Evolutionary conservation across 1,284 basidiomycete genomes (phyloP).

Genomic region (Boletus mariae): DNA sequence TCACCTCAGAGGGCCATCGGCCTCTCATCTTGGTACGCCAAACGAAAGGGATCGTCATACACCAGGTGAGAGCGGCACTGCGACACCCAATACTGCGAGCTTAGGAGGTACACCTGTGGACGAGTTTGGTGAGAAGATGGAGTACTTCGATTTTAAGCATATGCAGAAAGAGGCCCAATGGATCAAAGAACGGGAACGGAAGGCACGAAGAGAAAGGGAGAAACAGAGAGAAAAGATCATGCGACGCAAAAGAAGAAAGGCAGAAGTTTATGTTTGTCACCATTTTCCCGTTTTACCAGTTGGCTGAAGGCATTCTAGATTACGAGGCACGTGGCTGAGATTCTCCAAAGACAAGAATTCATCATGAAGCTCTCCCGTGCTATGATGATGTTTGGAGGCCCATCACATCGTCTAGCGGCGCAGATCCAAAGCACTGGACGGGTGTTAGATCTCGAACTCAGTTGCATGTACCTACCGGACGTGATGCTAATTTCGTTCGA

Average conservation of each 20-base stretch:
- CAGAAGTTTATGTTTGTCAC: conserved; percentile 68
- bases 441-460: conserved; percentile 82
- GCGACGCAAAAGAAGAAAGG: conserved; percentile 67
- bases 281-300: neutral
- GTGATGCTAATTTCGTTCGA: conserved; percentile 82
- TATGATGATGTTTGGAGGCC: conserved; percentile 95
- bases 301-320: conserved; percentile 47
- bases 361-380: conserved; percentile 84
- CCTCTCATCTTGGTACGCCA: conserved; percentile 14
- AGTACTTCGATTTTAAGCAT: conserved; percentile 28
- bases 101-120: conserved; percentile 18
- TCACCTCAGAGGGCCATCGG: conserved; percentile 14
- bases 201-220: conserved; percentile 37
- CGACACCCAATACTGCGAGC: conserved; percentile 21
- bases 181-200: conserved; percentile 21
- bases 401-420: conserved; percentile 84
- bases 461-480: conserved; percentile 85
- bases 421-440: conserved; percentile 85
- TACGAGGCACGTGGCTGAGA: conserved; percentile 85
- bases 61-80: conserved; percentile 15
- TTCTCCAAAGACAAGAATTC: conserved; percentile 86
- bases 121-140: conserved; percentile 19
- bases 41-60: conserved; percentile 10
- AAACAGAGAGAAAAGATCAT: conserved; percentile 45
- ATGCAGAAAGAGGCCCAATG: conserved; percentile 17